These are phyloP conservation scores for Plasmodium cynomolgi DNA, from an alignment of 169 alveolate genomes.

Conservation along the genomic window DNA sequence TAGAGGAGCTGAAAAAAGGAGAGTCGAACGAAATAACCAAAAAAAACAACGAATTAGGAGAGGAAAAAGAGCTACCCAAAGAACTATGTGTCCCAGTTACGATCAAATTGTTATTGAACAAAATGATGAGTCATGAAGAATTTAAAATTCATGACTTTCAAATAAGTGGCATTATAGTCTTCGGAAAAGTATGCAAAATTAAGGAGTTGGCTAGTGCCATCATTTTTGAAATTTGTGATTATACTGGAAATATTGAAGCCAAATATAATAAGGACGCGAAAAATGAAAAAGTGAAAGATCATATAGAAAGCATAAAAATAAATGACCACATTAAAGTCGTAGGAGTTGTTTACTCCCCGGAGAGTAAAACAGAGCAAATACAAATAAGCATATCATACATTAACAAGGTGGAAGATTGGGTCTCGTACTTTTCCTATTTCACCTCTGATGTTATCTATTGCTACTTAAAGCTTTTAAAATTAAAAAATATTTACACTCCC, in stretches of 20 bases:
- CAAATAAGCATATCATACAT: slow-evolving; percentile 68
- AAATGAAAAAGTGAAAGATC: slow-evolving; percentile 64
- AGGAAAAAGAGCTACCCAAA: slow-evolving; percentile 59
- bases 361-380: slow-evolving; percentile 40
- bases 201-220: slow-evolving; percentile 73
- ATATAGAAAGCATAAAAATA: slow-evolving; percentile 52
- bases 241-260: slow-evolving; percentile 75
- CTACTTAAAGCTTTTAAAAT: slow-evolving; percentile 55
- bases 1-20: slow-evolving; percentile 15
- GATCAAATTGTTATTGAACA: slow-evolving; percentile 58
- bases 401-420: slow-evolving; percentile 63
- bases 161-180: slow-evolving; percentile 67
- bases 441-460: slow-evolving; percentile 66
- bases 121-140: slow-evolving; percentile 51
- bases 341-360: slow-evolving; percentile 73
- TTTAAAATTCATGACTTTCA: slow-evolving; percentile 64
- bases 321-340: slow-evolving; percentile 71
- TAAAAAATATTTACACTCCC: slow-evolving; percentile 54
- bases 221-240: slow-evolving; percentile 70
- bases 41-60: slow-evolving; percentile 16
- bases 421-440: slow-evolving; percentile 68
- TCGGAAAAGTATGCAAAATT: slow-evolving; percentile 43
- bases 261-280: slow-evolving; percentile 76
- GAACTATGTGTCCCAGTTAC: slow-evolving; percentile 70
- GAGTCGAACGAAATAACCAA: slow-evolving; percentile 2